Conservation (phyloP, 2,329 filamentous ascomycete genomes). For the Colletotrichum tanaceti region DNA sequence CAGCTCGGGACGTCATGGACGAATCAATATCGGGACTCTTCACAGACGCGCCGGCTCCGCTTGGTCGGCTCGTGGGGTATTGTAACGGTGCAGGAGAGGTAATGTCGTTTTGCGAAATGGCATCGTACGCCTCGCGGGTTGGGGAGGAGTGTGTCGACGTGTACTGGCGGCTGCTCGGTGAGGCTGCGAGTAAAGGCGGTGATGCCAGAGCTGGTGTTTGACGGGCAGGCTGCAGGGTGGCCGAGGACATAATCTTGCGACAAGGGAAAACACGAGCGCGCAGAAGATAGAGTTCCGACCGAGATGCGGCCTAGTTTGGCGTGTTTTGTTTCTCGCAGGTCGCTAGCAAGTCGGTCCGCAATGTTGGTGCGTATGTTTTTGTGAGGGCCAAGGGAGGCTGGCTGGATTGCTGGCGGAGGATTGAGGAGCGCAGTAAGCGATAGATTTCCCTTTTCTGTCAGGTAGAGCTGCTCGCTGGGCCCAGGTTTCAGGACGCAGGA, state of each 20-base stretch:
- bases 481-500: constrained; percentile 39
- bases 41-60: constrained; percentile 58
- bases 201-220: constrained; percentile 61
- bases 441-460: constrained; percentile 11
- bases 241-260: constrained; percentile 68
- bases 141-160: constrained; percentile 63
- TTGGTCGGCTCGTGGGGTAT: constrained; percentile 65
- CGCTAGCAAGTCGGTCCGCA: constrained; percentile 32
- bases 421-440: constrained; percentile 28
- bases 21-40: constrained; percentile 52
- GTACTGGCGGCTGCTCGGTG: constrained; percentile 64
- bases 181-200: constrained; percentile 57
- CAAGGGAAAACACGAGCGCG: constrained; percentile 21
- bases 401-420: constrained; percentile 26
- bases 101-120: constrained; percentile 58
- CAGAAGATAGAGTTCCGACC: constrained; percentile 33
- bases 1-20: constrained; percentile 61
- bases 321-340: constrained; percentile 34
- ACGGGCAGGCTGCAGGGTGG: constrained; percentile 71
- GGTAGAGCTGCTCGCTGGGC: constrained; percentile 22
- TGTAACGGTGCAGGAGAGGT: constrained; percentile 64
- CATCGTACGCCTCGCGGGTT: constrained; percentile 68
- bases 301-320: constrained; percentile 32
- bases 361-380: constrained; percentile 25
- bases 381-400: constrained; percentile 34